phyloP scores from a whole-genome alignment of 495 filamentous ascomycete genomes.

The Sporormia fimetaria region DNA sequence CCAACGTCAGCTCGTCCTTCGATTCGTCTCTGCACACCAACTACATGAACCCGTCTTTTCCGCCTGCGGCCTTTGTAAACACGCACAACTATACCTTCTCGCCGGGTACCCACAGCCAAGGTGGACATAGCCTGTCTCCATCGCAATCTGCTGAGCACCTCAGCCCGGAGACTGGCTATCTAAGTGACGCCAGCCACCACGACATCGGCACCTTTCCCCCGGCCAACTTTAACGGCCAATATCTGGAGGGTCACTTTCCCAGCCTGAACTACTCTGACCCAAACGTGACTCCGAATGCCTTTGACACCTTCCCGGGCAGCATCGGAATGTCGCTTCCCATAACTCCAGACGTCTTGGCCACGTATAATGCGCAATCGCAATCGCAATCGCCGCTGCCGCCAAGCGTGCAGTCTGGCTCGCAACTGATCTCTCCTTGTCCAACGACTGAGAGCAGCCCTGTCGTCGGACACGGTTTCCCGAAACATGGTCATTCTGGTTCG shows the following conservation, averaged over 20 bases:
- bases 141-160: constrained; percentile 23
- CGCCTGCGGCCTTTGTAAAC: constrained; percentile 7
- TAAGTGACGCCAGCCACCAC: constrained; percentile 20
- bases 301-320: constrained; percentile 1
- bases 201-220: constrained; percentile 16
- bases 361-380: constrained; percentile 9
- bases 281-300: neutral
- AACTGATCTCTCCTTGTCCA: constrained; percentile 23
- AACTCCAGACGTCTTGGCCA: constrained; percentile 7
- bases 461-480: constrained; percentile 11
- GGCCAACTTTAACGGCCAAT: constrained; percentile 11
- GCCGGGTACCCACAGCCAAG: constrained; percentile 9
- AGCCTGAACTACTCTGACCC: constrained; percentile 9
- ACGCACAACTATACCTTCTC: constrained; percentile 11
- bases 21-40: constrained; percentile 20
- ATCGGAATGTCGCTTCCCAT: constrained; percentile 13
- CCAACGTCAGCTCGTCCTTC: constrained; percentile 18
- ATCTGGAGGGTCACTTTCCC: constrained; percentile 11
- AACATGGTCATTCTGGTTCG: too few relatives aligned
- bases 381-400: too few relatives aligned
- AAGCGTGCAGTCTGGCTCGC: constrained; percentile 7
- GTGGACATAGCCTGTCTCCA: constrained; percentile 19
- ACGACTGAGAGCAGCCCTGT: constrained; percentile 25
- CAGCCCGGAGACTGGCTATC: constrained; percentile 19
- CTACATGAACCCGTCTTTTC: constrained; percentile 16